These are phyloP conservation scores for Barnettozyma hawaiiensis DNA, from an alignment of 1,139 yeast genomes.

Conservation along the genomic window DNA sequence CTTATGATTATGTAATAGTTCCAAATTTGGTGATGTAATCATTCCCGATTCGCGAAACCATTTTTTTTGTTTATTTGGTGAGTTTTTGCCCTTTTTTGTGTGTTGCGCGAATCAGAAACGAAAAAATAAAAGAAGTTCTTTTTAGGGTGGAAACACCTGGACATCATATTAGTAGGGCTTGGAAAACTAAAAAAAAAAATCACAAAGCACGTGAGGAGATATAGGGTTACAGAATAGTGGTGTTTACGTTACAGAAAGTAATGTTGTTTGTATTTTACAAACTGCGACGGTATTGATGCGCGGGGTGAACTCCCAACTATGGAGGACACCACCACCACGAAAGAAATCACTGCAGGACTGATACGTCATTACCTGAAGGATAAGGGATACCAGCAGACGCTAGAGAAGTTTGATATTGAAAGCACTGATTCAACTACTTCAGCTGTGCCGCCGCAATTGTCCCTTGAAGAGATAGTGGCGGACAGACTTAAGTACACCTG, in stretches of 20 bases:
- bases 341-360: slow-evolving; percentile 30
- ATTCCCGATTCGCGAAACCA: neutral
- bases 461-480: slow-evolving; percentile 41
- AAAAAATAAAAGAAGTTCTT: neutral
- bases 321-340: too few relatives aligned
- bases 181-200: neutral
- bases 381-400: slow-evolving; percentile 42
- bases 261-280: neutral
- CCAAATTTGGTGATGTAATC: neutral
- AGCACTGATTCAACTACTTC: slow-evolving; percentile 23
- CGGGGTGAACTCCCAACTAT: too few relatives aligned
- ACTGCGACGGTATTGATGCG: too few relatives aligned
- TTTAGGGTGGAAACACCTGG: slow-evolving; percentile 1
- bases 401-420: slow-evolving; percentile 44
- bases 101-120: neutral
- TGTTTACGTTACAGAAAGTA: too few relatives aligned
- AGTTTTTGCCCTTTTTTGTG: too few relatives aligned
- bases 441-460: neutral
- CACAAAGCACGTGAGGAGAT: neutral
- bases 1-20: neutral
- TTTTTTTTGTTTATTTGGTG: too few relatives aligned
- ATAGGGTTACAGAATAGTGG: slow-evolving; percentile 2
- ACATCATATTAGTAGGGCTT: slow-evolving; percentile 5
- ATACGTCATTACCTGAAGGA: slow-evolving; percentile 52
- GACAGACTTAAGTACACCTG: slow-evolving; percentile 43